Conservation (phyloP, 2,329 filamentous ascomycete genomes). For the Thelonectria blattea region DNA sequence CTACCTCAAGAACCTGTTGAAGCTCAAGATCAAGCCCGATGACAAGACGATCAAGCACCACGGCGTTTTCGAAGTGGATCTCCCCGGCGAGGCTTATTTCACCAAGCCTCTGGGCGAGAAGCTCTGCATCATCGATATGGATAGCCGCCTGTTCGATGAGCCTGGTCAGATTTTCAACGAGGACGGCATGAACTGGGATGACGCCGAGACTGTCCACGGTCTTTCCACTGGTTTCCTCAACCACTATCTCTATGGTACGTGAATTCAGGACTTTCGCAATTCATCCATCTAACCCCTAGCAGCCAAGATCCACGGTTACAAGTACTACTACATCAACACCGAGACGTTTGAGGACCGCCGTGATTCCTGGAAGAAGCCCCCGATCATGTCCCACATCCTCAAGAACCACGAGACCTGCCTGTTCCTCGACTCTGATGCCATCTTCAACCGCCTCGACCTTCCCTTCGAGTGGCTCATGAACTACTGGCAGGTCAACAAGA, state of each 20-base stretch:
- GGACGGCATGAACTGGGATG: slow-evolving; percentile 45
- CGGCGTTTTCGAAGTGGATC: slow-evolving; percentile 43
- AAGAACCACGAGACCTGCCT: slow-evolving; percentile 51
- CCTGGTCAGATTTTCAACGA: slow-evolving; percentile 46
- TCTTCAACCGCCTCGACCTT: slow-evolving; percentile 51
- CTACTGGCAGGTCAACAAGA: slow-evolving; percentile 51
- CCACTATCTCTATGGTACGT: slow-evolving; percentile 51
- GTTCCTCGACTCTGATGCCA: slow-evolving; percentile 53
- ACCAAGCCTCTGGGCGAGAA: slow-evolving; percentile 44
- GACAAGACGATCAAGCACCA: slow-evolving; percentile 38
- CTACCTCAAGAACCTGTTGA: slow-evolving; percentile 43
- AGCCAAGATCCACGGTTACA: slow-evolving; percentile 55
- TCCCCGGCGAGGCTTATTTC: slow-evolving; percentile 41
- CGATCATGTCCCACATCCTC: slow-evolving; percentile 50
- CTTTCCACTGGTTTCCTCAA: slow-evolving; percentile 51
- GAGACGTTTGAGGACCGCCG: slow-evolving; percentile 48
- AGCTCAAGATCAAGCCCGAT: slow-evolving; percentile 38
- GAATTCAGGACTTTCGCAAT: too few relatives aligned
- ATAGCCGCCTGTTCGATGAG: slow-evolving; percentile 48
- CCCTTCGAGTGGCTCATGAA: slow-evolving; percentile 56
- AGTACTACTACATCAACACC: slow-evolving; percentile 52
- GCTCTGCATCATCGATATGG: slow-evolving; percentile 54
- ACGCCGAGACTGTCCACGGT: slow-evolving; percentile 41
- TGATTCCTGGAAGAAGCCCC: slow-evolving; percentile 54
- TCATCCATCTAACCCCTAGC: slow-evolving; percentile 28